These are phyloP conservation scores for Pseudopithomyces maydicus DNA, from an alignment of 2,329 filamentous ascomycete species.

Conservation along the genomic window DNA sequence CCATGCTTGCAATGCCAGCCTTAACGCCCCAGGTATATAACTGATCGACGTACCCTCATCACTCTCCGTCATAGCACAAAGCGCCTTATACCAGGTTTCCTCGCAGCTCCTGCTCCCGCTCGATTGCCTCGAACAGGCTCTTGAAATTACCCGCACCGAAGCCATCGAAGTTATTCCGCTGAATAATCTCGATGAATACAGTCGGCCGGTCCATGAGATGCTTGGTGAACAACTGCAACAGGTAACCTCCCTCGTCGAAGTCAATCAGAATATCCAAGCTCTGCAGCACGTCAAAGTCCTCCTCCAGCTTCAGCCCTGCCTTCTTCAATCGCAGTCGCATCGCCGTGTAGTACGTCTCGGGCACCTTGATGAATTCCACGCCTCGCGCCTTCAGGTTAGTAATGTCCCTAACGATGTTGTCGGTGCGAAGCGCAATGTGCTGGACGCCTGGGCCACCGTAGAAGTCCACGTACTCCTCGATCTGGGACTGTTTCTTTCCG, in stretches of 20 bases:
- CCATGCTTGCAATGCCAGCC: background rate
- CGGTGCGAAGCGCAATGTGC: slow-evolving; percentile 86
- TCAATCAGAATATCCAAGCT: slow-evolving; percentile 87
- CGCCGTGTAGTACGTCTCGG: slow-evolving; percentile 80
- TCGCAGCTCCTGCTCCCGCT: slow-evolving; percentile 84
- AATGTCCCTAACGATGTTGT: slow-evolving; percentile 79
- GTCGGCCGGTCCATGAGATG: slow-evolving; percentile 93
- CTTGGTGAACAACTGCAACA: slow-evolving; percentile 67
- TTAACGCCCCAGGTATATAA: background rate
- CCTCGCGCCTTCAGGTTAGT: slow-evolving; percentile 80
- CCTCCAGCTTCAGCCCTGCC: slow-evolving; percentile 65
- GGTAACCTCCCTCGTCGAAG: slow-evolving; percentile 90
- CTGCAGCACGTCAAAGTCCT: slow-evolving; percentile 79
- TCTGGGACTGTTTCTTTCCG: slow-evolving; percentile 90
- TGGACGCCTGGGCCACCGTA: slow-evolving; percentile 90
- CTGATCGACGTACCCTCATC: background rate
- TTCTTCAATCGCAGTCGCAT: slow-evolving; percentile 76
- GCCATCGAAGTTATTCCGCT: slow-evolving; percentile 85
- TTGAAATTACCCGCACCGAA: slow-evolving; percentile 97
- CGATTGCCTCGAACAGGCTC: slow-evolving; percentile 92
- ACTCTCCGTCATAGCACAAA: background rate
- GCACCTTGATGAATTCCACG: slow-evolving; percentile 91
- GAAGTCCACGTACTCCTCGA: slow-evolving; percentile 86
- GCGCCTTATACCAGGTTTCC: slow-evolving; percentile 67
- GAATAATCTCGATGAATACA: slow-evolving; percentile 96